Evolutionary conservation across 306 rosid species (phyloP), one percentile per base, ranked within the genome.

Genomic region (Vigna hirtella): DNA sequence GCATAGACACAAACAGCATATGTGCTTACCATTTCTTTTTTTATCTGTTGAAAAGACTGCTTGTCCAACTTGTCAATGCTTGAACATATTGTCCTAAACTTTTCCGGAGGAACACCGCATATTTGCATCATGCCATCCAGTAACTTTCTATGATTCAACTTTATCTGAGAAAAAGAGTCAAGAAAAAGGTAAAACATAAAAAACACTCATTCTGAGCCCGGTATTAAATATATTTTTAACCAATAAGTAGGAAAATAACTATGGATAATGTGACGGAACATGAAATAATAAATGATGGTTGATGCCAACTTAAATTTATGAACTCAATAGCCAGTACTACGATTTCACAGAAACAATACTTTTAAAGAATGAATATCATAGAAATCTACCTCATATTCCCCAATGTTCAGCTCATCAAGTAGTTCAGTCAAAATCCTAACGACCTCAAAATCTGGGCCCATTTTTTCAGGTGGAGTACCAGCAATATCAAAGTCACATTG

Each of bases 401-500:
- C 99, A 63, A 95, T 89, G 62, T 86, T 47, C 83, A 95, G 90
- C 87, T 88, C 93, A 76, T 95, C 93, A 26, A 95, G 97, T 56
- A 95, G 88, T 82, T 95, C 99, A 12, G 97, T 89, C 85, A 95
- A 71, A 84, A 95, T 83, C 85, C 90, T 87, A 63, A 93, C 84
- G 74, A 93, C 90, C 88, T 95, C 99, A 66, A 93, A 93, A 80
- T 95, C 99, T 32, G 98, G 91, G 56, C 88, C 94, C 98, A 95
- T 93, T 69, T 89, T 88, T 80, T 91, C 99, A 83, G 82, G 76
- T 61, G 82, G 98, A 72, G 91, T 88, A 85, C 99, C 99, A 73
- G 99, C 99, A 72, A 96, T 88, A 86, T 95, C 99, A 69, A 95
- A 89, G 80, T 95, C 99, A 1, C 98, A 93, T 52, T 95, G 99